Conservation (phyloP, 768 basidiomycete species). For the Termitomyces sp. region DNA sequence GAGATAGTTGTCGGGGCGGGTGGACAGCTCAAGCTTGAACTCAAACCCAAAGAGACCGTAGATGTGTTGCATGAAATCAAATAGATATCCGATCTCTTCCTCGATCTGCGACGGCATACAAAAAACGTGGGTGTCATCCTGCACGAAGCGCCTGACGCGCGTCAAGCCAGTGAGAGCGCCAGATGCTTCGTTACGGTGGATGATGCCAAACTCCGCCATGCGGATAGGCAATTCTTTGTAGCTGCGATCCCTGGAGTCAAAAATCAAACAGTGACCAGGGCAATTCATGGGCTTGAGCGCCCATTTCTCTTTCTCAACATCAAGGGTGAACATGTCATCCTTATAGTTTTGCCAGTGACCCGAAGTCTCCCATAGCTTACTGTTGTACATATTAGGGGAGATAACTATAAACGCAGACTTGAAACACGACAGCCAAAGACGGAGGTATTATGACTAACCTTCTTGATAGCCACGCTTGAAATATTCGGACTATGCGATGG, state of each 20-base stretch:
- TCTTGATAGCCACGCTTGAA: slow-evolving; percentile 95
- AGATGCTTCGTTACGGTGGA: slow-evolving; percentile 94
- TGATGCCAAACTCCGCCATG: slow-evolving; percentile 97
- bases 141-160: slow-evolving; percentile 90
- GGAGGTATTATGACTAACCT: slow-evolving; percentile 36
- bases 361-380: slow-evolving; percentile 96
- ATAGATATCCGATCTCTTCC: slow-evolving; percentile 78
- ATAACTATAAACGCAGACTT: slow-evolving; percentile 53
- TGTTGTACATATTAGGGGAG: slow-evolving; percentile 96
- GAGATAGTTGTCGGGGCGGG: slow-evolving; percentile 91
- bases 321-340: slow-evolving; percentile 95
- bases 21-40: slow-evolving; percentile 91
- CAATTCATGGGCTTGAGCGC: slow-evolving; percentile 99
- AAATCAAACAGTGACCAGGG: slow-evolving; percentile 94
- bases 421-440: background rate
- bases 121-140: slow-evolving; percentile 99
- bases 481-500: slow-evolving; percentile 73
- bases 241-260: slow-evolving; percentile 88
- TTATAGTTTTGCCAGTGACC: slow-evolving; percentile 98
- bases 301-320: slow-evolving; percentile 95
- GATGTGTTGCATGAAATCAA: slow-evolving; percentile 92
- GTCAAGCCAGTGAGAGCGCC: slow-evolving; percentile 92
- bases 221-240: slow-evolving; percentile 96
- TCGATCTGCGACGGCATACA: slow-evolving; percentile 95
- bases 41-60: slow-evolving; percentile 95